Conservation (phyloP, 2,329 filamentous ascomycete species). For the Aspergillus amoenus region DNA sequence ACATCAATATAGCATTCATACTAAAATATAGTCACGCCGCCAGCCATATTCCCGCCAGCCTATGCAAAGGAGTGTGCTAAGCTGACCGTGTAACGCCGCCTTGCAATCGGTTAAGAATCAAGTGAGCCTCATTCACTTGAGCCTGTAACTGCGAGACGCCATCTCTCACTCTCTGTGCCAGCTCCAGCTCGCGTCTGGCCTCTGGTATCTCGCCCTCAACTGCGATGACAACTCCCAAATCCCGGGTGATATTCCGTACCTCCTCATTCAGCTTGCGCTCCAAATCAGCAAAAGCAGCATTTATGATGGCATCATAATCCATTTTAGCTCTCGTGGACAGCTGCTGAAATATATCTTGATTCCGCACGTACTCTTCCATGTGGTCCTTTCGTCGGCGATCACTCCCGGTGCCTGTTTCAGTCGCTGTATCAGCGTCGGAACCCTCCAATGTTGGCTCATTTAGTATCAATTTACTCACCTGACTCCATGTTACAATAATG, state of each 20-base stretch:
- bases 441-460: not conserved
- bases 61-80: not conserved
- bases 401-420: not conserved
- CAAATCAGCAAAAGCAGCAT: not conserved
- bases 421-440: not conserved
- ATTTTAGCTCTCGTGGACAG: not conserved
- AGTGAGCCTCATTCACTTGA: not conserved
- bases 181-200: not conserved
- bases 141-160: not conserved
- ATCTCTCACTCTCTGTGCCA: not conserved
- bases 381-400: conserved; percentile 3
- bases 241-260: not conserved
- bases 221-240: not conserved
- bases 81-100: not conserved
- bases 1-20: too few species aligned
- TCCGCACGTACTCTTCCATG: not conserved
- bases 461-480: not conserved
- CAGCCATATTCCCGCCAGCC: too few species aligned
- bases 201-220: conserved; percentile 6
- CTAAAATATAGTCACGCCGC: too few species aligned
- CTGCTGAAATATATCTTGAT: not conserved
- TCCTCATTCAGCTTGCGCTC: not conserved
- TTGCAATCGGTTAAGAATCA: not conserved
- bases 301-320: not conserved
- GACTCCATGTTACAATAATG: not conserved